A percentile compares a stretch with the other conserved stretches of the same genome.
Conservation (phyloP, 805 yeast species). For the Hanseniaspora hatyaiensis region DNA sequence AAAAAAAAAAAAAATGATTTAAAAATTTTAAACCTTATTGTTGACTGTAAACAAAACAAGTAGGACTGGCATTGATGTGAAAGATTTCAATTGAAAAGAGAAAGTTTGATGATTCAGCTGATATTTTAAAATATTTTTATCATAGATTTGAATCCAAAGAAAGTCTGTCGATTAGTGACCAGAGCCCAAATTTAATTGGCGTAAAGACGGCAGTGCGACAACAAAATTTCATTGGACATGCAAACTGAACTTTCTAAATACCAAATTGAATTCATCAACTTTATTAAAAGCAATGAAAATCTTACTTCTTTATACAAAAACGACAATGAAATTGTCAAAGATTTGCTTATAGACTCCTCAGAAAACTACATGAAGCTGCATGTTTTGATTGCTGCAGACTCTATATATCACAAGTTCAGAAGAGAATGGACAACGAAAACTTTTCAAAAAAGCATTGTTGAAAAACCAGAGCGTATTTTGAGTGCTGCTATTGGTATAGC, state of each 20-base stretch:
- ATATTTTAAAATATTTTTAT: too few relatives aligned
- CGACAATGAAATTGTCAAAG: neutral
- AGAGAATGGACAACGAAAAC: conserved; percentile 65
- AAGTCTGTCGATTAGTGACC: too few relatives aligned
- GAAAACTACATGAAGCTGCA: conserved; percentile 39
- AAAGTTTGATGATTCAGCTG: too few relatives aligned
- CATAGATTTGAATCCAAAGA: too few relatives aligned
- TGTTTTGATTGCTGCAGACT: conserved; percentile 55
- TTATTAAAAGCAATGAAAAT: conserved; percentile 13
- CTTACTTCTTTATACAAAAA: neutral
- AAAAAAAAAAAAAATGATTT: too few relatives aligned
- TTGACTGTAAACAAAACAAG: too few relatives aligned
- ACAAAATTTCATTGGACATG: neutral
- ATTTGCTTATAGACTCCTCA: conserved; percentile 18
- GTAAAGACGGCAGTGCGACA: too few relatives aligned
- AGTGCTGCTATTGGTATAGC: conserved; percentile 72
- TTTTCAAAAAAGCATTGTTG: conserved; percentile 59
- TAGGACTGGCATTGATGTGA: too few relatives aligned
- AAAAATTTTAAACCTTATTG: too few relatives aligned
- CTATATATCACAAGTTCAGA: conserved; percentile 61
- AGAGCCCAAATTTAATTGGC: too few relatives aligned
- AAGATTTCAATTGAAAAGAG: too few relatives aligned
- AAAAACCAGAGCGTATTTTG: conserved; percentile 66
- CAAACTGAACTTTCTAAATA: neutral
- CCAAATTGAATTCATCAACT: conserved; percentile 10